Percentiles rank a stretch among this genome's conserved stretches.
Conservation (phyloP, 495 filamentous ascomycete genomes). For the Talaromyces proteolyticus region DNA sequence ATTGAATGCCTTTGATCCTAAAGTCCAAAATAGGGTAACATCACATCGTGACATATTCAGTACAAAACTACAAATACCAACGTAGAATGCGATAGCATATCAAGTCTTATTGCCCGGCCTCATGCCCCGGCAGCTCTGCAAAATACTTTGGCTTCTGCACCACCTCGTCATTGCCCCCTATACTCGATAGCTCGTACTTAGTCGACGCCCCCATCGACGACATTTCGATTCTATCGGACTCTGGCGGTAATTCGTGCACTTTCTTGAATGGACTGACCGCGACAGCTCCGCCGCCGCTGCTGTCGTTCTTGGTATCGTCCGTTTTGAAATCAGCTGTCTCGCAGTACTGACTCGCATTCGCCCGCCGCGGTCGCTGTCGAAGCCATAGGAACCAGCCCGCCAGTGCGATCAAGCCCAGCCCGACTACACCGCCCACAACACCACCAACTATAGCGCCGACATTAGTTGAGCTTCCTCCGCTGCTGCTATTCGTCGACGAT, state of each 20-base stretch:
- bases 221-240: not conserved
- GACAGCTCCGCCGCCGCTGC: too few relatives aligned
- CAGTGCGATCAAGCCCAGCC: not conserved
- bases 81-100: too few relatives aligned
- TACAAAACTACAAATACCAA: too few relatives aligned
- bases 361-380: not conserved
- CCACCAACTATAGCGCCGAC: slow-evolving; percentile 8
- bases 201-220: not conserved
- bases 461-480: not conserved
- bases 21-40: too few relatives aligned
- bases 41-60: too few relatives aligned
- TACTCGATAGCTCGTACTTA: not conserved
- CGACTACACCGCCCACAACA: slow-evolving; percentile 5
- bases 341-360: not conserved
- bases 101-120: too few relatives aligned
- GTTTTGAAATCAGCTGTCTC: not conserved
- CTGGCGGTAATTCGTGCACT: not conserved
- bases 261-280: not conserved
- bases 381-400: not conserved
- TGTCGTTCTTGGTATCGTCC: too few relatives aligned
- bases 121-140: not conserved
- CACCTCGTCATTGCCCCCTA: not conserved
- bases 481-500: not conserved
- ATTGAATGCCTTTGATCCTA: too few relatives aligned
- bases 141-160: not conserved